These are phyloP conservation scores for Lasiodiplodia sp. DNA, from an alignment of 2,329 filamentous ascomycete species.

Conservation along the genomic window DNA sequence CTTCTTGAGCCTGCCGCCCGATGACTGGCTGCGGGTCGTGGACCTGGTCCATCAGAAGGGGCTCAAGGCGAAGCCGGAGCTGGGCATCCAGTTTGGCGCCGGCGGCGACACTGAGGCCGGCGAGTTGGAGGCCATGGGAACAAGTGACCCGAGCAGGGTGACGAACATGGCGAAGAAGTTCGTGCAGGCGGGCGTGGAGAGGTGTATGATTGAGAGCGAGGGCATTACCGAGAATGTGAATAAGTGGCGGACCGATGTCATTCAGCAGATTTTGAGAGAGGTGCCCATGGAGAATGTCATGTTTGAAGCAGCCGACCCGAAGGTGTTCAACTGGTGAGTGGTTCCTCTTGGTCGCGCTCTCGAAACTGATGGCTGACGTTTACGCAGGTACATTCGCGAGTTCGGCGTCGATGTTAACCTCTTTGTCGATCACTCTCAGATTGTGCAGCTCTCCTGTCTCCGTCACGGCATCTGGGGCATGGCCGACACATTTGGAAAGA, in stretches of 20 bases:
- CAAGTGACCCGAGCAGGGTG: constrained; percentile 58
- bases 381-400: constrained; percentile 55
- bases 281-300: constrained; percentile 61
- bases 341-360: neutral
- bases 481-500: constrained; percentile 63
- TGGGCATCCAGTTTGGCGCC: constrained; percentile 65
- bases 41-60: constrained; percentile 52
- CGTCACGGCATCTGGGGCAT: constrained; percentile 63
- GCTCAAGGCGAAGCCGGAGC: constrained; percentile 61
- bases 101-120: constrained; percentile 60
- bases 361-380: neutral
- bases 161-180: constrained; percentile 59
- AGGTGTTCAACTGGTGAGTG: constrained; percentile 58
- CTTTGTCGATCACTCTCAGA: constrained; percentile 66
- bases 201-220: constrained; percentile 67
- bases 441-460: constrained; percentile 62
- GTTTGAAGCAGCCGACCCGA: constrained; percentile 65
- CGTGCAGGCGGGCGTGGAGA: constrained; percentile 60
- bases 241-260: constrained; percentile 63
- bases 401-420: constrained; percentile 65
- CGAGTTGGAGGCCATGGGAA: constrained; percentile 57
- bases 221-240: constrained; percentile 65
- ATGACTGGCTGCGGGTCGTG: constrained; percentile 34
- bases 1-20: constrained; percentile 53
- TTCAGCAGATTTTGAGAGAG: constrained; percentile 60